Evolutionary conservation across 768 basidiomycete genomes (phyloP).

Genomic region (Mycena crocata): DNA sequence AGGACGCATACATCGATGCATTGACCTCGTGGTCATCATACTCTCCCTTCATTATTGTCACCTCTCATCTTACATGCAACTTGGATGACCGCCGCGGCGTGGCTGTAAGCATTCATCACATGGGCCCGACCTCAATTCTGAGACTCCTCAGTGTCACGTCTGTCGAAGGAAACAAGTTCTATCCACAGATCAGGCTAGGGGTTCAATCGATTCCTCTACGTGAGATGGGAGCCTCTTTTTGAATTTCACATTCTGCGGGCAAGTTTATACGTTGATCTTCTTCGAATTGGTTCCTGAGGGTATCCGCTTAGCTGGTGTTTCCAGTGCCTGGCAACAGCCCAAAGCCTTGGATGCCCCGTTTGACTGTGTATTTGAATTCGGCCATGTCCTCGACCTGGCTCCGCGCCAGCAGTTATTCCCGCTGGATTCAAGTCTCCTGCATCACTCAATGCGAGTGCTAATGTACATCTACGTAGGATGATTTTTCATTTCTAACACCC

Average conservation of each 20-base stretch:
- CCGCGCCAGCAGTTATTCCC: constrained; percentile 21
- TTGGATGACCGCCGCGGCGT: constrained; percentile 5
- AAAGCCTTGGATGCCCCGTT: background rate
- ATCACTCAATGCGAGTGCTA: background rate
- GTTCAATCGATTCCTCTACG: constrained; percentile 7
- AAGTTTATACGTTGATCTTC: background rate
- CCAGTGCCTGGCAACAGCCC: background rate
- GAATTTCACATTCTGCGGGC: constrained; percentile 11
- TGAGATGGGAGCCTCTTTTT: constrained; percentile 8
- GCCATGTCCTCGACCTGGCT: constrained; percentile 4
- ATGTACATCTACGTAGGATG: background rate
- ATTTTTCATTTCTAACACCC: background rate
- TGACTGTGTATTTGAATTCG: background rate
- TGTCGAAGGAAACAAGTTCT: background rate
- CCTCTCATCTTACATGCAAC: constrained; percentile 14
- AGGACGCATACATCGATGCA: background rate
- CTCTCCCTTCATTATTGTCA: constrained; percentile 1
- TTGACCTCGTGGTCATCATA: background rate
- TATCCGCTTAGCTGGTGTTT: background rate
- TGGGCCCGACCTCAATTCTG: background rate
- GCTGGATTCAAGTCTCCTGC: background rate
- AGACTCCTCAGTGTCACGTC: background rate
- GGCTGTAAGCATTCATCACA: background rate
- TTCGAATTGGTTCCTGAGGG: background rate
- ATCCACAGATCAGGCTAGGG: constrained; percentile 6